phyloP scores from a whole-genome alignment of 2,329 filamentous ascomycete genomes.

The Diaporthe sp. region DNA sequence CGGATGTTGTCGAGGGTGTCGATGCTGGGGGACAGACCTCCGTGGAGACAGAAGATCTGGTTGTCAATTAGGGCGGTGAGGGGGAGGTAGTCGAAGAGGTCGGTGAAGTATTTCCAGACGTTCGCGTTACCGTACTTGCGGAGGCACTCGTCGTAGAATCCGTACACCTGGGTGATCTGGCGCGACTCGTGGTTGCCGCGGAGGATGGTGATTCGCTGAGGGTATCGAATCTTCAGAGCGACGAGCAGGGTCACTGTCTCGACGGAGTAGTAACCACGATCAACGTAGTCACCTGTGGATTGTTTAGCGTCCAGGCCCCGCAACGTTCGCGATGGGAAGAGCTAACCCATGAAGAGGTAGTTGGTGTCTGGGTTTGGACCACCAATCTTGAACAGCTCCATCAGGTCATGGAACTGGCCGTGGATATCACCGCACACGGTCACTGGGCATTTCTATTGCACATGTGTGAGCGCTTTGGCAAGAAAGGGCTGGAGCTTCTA shows the following conservation, averaged over 20 bases:
- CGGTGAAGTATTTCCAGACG: conserved; percentile 99
- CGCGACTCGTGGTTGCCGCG: conserved; percentile 99
- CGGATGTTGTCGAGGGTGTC: conserved; percentile 96
- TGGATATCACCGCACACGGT: conserved; percentile 99
- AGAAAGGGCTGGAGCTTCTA: neutral
- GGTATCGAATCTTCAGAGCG: conserved; percentile 97
- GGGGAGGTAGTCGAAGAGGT: conserved; percentile 98
- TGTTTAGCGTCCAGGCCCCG: conserved; percentile 30
- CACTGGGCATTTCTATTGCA: conserved; percentile 90
- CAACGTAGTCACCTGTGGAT: conserved; percentile 89
- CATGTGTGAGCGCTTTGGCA: conserved; percentile 47
- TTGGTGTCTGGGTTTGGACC: conserved; percentile 98
- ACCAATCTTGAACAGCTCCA: conserved; percentile 99
- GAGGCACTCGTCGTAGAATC: conserved; percentile 99
- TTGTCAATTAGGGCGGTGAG: conserved; percentile 98
- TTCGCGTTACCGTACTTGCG: conserved; percentile 99
- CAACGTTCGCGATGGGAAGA: conserved; percentile 10
- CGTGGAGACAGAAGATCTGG: conserved; percentile 99
- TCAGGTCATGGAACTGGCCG: conserved; percentile 98
- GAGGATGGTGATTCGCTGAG: conserved; percentile 96
- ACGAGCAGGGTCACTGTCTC: conserved; percentile 98
- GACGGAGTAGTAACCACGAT: conserved; percentile 98
- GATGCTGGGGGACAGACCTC: conserved; percentile 94
- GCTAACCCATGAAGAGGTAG: conserved; percentile 97
- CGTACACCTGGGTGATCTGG: conserved; percentile 99